Conservation (phyloP, 2,329 filamentous ascomycete species). For the Zarea fungicola region DNA sequence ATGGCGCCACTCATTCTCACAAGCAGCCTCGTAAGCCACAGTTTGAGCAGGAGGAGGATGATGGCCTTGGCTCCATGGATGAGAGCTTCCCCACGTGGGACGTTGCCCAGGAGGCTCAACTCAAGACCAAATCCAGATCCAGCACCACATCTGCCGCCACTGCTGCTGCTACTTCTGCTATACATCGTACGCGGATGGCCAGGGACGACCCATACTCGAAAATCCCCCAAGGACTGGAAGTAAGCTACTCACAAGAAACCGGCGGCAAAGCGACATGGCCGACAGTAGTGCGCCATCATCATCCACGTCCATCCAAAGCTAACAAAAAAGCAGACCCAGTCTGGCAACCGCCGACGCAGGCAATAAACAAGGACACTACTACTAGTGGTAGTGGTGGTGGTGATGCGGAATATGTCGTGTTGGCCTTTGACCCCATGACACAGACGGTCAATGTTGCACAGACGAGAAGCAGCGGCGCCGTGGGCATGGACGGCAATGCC, state of each 20-base stretch:
- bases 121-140: too few species aligned
- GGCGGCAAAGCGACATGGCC: conserved; percentile 30
- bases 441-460: conserved; percentile 55
- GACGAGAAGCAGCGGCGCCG: too few species aligned
- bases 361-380: too few species aligned
- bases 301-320: conserved; percentile 1
- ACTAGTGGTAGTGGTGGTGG: conserved; percentile 11
- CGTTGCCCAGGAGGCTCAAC: conserved; percentile 26
- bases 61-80: conserved; percentile 34
- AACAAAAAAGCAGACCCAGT: conserved; percentile 12
- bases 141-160: too few species aligned
- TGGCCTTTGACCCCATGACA: conserved; percentile 59
- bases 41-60: conserved; percentile 22
- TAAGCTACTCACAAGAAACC: conserved; percentile 40
- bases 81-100: conserved; percentile 33
- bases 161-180: too few species aligned
- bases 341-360: not conserved
- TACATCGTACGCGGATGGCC: too few species aligned
- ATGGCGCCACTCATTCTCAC: not conserved
- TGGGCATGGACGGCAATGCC: too few species aligned
- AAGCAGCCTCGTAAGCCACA: not conserved
- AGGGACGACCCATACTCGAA: conserved; percentile 37
- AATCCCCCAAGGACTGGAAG: conserved; percentile 43
- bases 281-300: conserved; percentile 30
- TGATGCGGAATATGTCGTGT: conserved; percentile 50